Base-by-base conservation (phyloP, 352 stramenopile species). In the Pythium dissimile region DNA sequence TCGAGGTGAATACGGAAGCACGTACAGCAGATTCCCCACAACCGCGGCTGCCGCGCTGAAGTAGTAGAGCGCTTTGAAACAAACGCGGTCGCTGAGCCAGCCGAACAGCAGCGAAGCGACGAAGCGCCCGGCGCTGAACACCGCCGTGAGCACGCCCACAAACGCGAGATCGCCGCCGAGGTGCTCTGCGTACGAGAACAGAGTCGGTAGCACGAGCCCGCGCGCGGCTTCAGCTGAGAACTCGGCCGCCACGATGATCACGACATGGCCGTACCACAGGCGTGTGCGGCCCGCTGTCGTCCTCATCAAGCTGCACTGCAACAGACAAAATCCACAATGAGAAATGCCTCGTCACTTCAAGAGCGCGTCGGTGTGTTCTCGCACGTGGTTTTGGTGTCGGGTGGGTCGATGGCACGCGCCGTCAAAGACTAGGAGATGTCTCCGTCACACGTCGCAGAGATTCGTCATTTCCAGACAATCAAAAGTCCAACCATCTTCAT, bases 41-140 rank as follows among this genome's bases (percentile, higher is more conserved):
- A 89, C 53, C 1, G 62, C 64, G 43, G 81, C 68, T 2, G n/a
- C 37, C 0, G 67, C 64, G 5, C 74, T 68, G 10, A 82, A 21
- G 35, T 75, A 69, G 62, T 89, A 89, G 6, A 89, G 34, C n/a
- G 69, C 46, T 41, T 67, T 68, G 59, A 88, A 92, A 18, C 75
- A 86, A 13, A 72, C 58, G 30, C 70, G 77, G 43, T 89, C 82
- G 59, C 75, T 72, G 4, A 92, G 42, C 64, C 71, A 85, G 2
- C 82, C 82, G 30, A 92, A 83, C 23, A 88, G 27, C 10, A 77
- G 50, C 18, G 82, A 86, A 35, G 79, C 86, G 26, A 85, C 65
- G 49, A 89, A 80, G 13, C 79, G 59, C 0, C 79, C 82, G 31
- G 83, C 59, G 16, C 63, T 80, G 61, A 89, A 92, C 8, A 92